Evolutionary conservation across 768 basidiomycete genomes (phyloP), one percentile per base, ranked within the genome.

Genomic region (Amanita molliuscula): DNA sequence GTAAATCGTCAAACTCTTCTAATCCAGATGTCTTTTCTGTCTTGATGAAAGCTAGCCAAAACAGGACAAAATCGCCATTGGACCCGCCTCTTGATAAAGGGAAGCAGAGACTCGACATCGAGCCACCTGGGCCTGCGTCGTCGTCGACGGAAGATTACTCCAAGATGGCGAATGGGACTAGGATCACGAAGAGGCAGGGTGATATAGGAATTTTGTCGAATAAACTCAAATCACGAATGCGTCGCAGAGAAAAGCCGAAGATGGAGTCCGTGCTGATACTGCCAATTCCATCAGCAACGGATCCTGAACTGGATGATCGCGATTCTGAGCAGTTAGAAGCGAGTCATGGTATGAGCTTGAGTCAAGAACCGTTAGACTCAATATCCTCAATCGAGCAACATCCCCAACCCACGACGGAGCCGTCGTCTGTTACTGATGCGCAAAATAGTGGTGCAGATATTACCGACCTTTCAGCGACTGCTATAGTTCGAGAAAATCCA

Each of bases 161-260:
- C 6, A 29, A 20, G 16, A 28, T 3, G 11, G 21, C 25, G 25
- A 28, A 38, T 41, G 37, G 6, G 4, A 15, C 25, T 13, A 16
- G 25, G 31, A 23, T 23, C 13, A 40, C 20, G 10, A 20, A 20
- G 10, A 41, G 13, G 44, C 28, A 33, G 6, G 21, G 6, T 2
- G 31, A 26, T 18, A 0, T 37, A 21, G 13, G n/a, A n/a, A 37
- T 34, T 36, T 3, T 15, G 23, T 33, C 21, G 4, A 36, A n/a
- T 23, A 50, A 42, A 20, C 34, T 52, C 25, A 52, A 40, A 38
- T 7, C 44, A 18, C 31, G 42, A 26, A 52, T 46, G 51, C 51
- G 51, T 18, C 44, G 44, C 11, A 45, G 51, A 40, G 51, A 52
- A 46, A 52, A 44, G 36, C 37, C 51, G 13, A 52, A 35, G 18